These are phyloP conservation scores for Reutealis trisperma DNA, from an alignment of 345 rosid species.

Conservation along the genomic window DNA sequence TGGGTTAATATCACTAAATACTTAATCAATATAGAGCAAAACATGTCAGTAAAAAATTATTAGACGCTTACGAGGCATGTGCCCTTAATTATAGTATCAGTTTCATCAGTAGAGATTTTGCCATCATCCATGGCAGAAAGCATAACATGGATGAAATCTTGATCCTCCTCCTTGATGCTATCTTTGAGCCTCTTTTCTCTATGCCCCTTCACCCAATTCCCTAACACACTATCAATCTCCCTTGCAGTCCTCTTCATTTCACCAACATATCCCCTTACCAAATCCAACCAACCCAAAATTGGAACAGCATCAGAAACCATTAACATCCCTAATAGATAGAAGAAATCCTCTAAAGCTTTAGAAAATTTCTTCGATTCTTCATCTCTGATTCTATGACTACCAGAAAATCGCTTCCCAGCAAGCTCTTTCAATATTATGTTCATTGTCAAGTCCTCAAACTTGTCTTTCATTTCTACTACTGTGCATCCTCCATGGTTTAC, in stretches of 20 bases:
- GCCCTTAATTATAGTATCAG: constrained; percentile 23
- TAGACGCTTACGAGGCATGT: constrained; percentile 27
- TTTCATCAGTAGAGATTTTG: constrained; percentile 5
- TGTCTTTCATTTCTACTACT: constrained; percentile 30
- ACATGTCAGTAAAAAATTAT: neutral
- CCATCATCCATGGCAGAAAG: constrained; percentile 22
- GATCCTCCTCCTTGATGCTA: constrained; percentile 15
- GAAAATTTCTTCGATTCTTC: constrained; percentile 22
- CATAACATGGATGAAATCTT: constrained; percentile 35
- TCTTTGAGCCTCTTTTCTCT: constrained; percentile 20
- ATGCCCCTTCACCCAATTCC: constrained; percentile 45
- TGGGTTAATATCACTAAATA: no score
- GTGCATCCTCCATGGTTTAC: constrained; percentile 23
- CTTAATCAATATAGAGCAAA: no score
- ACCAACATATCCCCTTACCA: constrained; percentile 21
- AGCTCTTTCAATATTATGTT: constrained; percentile 33
- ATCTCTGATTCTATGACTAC: neutral
- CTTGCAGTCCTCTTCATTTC: constrained; percentile 36
- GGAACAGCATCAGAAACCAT: constrained; percentile 37
- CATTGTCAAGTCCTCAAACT: constrained; percentile 25
- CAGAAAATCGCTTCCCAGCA: constrained; percentile 32
- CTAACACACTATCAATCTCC: constrained; percentile 43
- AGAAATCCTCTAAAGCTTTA: constrained; percentile 28
- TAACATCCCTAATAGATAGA: constrained; percentile 17
- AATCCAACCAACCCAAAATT: constrained; percentile 39